Evolutionary conservation across 1,284 basidiomycete species (phyloP), one percentile per base, ranked within the genome.

Genomic region (Pseudozyma tsukubaensis): DNA sequence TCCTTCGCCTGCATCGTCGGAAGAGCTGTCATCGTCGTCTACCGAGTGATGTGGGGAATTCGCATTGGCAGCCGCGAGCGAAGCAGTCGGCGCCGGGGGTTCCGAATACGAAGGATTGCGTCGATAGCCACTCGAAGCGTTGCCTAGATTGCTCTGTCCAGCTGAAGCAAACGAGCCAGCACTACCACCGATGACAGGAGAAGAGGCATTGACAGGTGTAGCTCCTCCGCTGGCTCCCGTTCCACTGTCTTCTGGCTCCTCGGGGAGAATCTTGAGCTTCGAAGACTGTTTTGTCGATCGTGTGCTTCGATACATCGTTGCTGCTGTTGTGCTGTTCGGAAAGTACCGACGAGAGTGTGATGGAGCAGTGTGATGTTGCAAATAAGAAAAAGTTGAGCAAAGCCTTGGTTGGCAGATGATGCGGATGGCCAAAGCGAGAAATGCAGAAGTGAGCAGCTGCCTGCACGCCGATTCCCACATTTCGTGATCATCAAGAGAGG

Each of bases 201-300:
- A 63, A n/a, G 68, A 61, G 21, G 63, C 59, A n/a, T 45, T 64
- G 57, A 53, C 13, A 14, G 71, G 68, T 8, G 63, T 65, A 13
- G 51, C 69, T 14, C 63, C 67, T 19, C 72, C 67, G 32, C 59
- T 64, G n/a, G 61, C 64, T 35, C 60, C 61, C 19, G 58, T 50
- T 13, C 62, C 58, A 57, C 85, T 80, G 51, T 86, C 85, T 58
- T 94, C 91, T 11, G 92, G 92, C 81, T 96, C 92, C 76, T 95
- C 94, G 45, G 94, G 94, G 18, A 97, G 88, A 43, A 97, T 94
- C 85, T 97, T 96, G 80, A 97, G 90, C 84, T 96, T 96, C 63
- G 90, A 88, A 6, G 91, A 90, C 21, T 90, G 89, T 84, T 97
- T 97, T 1, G 94, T 94, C n/a, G 93, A 87, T 45, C 78, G 59